Conservation (phyloP, 2,329 filamentous ascomycete species). For the Leptodontidium sp. region DNA sequence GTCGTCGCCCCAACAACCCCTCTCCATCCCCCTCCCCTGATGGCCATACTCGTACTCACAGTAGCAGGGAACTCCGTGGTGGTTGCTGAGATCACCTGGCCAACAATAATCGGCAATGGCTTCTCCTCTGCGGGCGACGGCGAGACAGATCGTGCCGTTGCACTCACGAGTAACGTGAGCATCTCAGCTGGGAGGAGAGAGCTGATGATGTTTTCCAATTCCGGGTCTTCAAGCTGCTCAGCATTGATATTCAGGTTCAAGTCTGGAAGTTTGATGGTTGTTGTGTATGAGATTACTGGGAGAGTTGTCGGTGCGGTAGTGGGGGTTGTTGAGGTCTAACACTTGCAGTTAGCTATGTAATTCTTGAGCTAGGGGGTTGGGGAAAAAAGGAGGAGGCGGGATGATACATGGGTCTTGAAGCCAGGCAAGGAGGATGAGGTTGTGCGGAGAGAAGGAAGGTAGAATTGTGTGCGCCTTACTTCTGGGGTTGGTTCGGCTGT, state of each 20-base stretch:
- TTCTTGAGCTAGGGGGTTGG: not conserved
- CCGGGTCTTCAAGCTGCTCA: not conserved
- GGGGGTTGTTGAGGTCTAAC: not conserved
- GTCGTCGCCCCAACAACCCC: not conserved
- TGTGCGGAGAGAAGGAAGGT: slow-evolving; percentile 9
- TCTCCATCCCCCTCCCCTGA: not conserved
- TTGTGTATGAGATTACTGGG: not conserved
- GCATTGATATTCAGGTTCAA: slow-evolving; percentile 7
- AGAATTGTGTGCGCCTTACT: not conserved
- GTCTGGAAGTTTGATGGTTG: slow-evolving; percentile 1
- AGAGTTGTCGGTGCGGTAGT: not conserved
- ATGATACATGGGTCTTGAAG: not conserved
- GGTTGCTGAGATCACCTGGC: not conserved
- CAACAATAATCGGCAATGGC: not conserved
- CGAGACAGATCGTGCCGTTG: slow-evolving; percentile 2
- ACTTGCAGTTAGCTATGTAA: not conserved
- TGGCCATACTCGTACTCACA: not conserved
- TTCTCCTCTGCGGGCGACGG: not conserved
- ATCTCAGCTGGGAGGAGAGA: slow-evolving; percentile 6
- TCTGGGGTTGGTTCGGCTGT: not conserved
- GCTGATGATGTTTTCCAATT: slow-evolving; percentile 13
- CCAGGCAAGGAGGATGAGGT: not conserved
- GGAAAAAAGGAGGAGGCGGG: not conserved
- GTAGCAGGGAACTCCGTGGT: not conserved
- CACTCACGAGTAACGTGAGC: slow-evolving; percentile 8